phyloP scores from a whole-genome alignment of 768 basidiomycete species.

The Tulasnella sp. region DNA sequence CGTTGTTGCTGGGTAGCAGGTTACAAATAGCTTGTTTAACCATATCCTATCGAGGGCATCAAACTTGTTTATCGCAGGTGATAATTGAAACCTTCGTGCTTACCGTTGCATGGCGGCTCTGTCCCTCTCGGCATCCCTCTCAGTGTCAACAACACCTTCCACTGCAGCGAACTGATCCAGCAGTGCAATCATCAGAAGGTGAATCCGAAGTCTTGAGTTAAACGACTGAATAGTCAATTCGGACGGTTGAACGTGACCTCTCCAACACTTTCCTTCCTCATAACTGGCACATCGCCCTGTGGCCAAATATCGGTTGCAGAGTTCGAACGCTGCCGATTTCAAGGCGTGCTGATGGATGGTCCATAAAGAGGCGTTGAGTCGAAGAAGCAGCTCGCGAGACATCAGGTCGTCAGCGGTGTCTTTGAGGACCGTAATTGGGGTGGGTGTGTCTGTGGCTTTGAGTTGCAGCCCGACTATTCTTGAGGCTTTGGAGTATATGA shows the following conservation, averaged over 20 bases:
- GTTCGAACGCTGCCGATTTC: constrained; percentile 3
- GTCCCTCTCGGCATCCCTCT: neutral
- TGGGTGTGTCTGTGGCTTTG: neutral
- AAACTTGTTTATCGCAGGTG: no score
- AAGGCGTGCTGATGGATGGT: neutral
- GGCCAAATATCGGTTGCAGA: neutral
- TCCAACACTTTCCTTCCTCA: neutral
- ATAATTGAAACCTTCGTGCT: neutral
- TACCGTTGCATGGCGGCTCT: constrained; percentile 22
- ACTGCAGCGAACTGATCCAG: constrained; percentile 15
- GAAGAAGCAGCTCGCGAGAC: neutral
- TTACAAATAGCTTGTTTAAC: constrained; percentile 12
- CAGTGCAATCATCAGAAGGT: constrained; percentile 7
- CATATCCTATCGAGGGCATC: neutral
- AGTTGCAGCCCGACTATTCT: neutral
- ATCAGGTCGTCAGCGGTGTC: constrained; percentile 11
- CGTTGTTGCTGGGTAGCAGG: constrained; percentile 16
- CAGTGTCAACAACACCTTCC: neutral
- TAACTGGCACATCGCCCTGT: neutral
- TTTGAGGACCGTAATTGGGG: neutral
- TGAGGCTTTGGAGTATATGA: neutral
- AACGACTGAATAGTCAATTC: neutral
- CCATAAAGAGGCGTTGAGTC: neutral
- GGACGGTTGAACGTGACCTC: neutral
- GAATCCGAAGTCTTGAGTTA: constrained; percentile 4